Percentiles rank a stretch among this genome's conserved stretches.
These are phyloP conservation scores for Aspergillus sclerotioniger DNA, from an alignment of 495 filamentous ascomycete genomes.

Conservation along the genomic window DNA sequence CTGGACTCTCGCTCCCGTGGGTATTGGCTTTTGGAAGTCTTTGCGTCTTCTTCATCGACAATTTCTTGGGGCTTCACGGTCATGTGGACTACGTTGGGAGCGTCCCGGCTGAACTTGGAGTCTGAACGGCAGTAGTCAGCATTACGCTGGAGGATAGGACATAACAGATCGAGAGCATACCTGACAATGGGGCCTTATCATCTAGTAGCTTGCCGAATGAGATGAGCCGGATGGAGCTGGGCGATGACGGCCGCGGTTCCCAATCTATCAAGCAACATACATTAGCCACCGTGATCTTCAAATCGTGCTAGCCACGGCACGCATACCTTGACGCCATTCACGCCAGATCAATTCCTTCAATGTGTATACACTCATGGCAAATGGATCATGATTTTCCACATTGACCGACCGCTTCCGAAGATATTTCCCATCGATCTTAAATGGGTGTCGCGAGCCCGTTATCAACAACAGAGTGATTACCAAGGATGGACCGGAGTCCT, in stretches of 20 bases:
- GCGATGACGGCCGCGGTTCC: slow-evolving; percentile 79
- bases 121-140: slow-evolving; percentile 49
- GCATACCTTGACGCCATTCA: slow-evolving; percentile 75
- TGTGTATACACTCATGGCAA: slow-evolving; percentile 85
- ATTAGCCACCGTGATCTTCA: slow-evolving; percentile 5
- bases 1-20: slow-evolving; percentile 57
- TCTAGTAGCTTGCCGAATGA: slow-evolving; percentile 85
- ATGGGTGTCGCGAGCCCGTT: slow-evolving; percentile 79
- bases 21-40: slow-evolving; percentile 64
- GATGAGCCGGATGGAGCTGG: slow-evolving; percentile 82
- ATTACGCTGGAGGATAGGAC: background rate
- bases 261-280: slow-evolving; percentile 57
- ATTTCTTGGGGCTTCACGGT: slow-evolving; percentile 85
- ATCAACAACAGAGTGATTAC: slow-evolving; percentile 75
- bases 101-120: slow-evolving; percentile 69
- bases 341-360: slow-evolving; percentile 88
- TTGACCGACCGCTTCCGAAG: slow-evolving; percentile 72
- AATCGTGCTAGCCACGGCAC: background rate
- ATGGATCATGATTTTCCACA: slow-evolving; percentile 76
- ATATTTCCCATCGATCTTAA: slow-evolving; percentile 83
- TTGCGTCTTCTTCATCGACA: slow-evolving; percentile 84
- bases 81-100: slow-evolving; percentile 88
- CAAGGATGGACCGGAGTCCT: slow-evolving; percentile 45
- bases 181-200: slow-evolving; percentile 76
- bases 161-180: slow-evolving; percentile 35